Conservation (phyloP, 139 green algal species). For the Pleodorina starrii region DNA sequence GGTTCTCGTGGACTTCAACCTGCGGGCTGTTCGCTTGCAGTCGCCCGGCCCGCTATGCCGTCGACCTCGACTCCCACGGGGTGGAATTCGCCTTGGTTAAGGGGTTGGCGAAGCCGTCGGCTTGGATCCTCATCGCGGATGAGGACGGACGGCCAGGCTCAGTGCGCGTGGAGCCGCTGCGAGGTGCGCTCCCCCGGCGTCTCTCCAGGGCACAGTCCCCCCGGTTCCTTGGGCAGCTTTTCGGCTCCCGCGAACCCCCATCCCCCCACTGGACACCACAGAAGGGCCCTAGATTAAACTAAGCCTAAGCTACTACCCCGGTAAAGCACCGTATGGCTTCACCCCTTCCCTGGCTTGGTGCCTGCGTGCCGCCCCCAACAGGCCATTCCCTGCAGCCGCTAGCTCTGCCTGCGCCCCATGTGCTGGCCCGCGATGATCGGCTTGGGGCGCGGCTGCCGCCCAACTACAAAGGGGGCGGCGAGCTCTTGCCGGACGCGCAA, state of each 20-base stretch:
- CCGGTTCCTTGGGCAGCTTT: too few species aligned
- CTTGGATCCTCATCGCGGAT: slow-evolving; percentile 6
- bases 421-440: background rate
- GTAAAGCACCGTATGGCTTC: too few species aligned
- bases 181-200: background rate
- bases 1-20: background rate
- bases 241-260: too few species aligned
- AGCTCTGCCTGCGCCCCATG: background rate
- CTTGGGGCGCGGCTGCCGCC: background rate
- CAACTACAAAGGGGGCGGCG: background rate
- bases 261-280: too few species aligned
- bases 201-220: too few species aligned
- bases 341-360: too few species aligned
- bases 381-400: background rate
- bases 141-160: background rate
- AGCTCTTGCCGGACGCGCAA: background rate
- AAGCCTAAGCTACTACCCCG: too few species aligned
- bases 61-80: background rate
- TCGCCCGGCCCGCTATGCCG: background rate
- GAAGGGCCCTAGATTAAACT: too few species aligned
- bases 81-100: background rate
- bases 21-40: slow-evolving; percentile 24
- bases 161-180: background rate
- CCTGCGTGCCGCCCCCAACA: too few species aligned
- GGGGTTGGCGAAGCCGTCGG: background rate